Base-by-base conservation (phyloP, 306 rosid genomes). In the Dryas drummondii region DNA sequence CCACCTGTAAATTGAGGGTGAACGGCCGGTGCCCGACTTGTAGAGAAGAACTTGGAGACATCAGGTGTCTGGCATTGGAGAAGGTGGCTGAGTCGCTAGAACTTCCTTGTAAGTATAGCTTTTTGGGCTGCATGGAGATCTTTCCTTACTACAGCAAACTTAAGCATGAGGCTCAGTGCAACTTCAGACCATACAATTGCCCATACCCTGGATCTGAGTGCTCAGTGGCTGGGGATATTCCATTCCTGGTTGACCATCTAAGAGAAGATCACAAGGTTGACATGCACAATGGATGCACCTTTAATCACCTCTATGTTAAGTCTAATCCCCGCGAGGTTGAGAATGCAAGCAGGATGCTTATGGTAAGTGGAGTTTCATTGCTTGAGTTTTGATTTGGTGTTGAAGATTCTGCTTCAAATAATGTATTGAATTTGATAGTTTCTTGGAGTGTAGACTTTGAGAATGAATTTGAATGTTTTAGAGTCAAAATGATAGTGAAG, bases 281-380 rank as follows among this genome's bases (percentile, higher is more conserved):
- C 56, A 60, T 74, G 71, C 75, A 74, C 56, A 27, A 50, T 51
- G 79, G 75, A 17, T 50, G 75, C 69, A 73, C 75, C 9, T 79
- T 79, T 52, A 70, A 79, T 68, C 79, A 68, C 26, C 83, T 72
- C 53, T 80, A 74, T 42, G 83, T 80, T 16, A 74, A 74, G 52
- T 41, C 66, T 6, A 74, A 74, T 74, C 45, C 66, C 61, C 63
- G 65, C 0, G 71, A 68, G 42, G 75, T 68, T 0, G 59, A 80
- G 41, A 59, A 75, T 12, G 83, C 79, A 8, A 66, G 71, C 22
- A 67, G 64, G 79, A 80, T 74, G 83, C 83, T 68, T 67, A 51
- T 60, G 26, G 79, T 80, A 44, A 74, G 76, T 68, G 32, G 4
- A 44, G 55, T 37, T 79, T 46, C 66, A 7, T 13, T 41, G 12